These are phyloP conservation scores for Penicillium lagena DNA, from an alignment of 495 filamentous ascomycete genomes.

Conservation along the genomic window DNA sequence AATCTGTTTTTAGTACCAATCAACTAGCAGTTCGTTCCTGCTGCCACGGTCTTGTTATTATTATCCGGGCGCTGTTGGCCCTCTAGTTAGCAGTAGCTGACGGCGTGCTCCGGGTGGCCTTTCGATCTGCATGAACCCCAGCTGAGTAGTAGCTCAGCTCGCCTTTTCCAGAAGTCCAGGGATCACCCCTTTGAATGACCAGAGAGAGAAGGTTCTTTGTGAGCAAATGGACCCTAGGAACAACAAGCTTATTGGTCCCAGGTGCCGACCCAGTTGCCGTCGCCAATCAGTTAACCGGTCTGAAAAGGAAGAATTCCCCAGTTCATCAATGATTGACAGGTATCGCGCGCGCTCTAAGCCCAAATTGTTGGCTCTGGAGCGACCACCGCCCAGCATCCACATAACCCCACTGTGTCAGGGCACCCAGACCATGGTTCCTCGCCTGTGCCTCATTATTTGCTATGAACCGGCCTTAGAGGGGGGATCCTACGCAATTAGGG, in stretches of 20 bases:
- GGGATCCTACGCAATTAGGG: slow-evolving; percentile 27
- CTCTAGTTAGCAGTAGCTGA: too few relatives aligned
- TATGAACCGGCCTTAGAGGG: slow-evolving; percentile 15
- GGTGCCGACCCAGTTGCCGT: slow-evolving; percentile 14
- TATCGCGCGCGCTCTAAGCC: slow-evolving; percentile 8
- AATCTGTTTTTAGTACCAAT: slow-evolving; percentile 26
- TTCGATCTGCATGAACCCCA: too few relatives aligned
- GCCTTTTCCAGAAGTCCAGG: slow-evolving; percentile 12
- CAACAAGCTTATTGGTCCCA: slow-evolving; percentile 16
- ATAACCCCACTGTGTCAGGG: slow-evolving; percentile 20
- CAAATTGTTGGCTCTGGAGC: slow-evolving; percentile 3
- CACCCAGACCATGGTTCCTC: slow-evolving; percentile 29
- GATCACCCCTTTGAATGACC: slow-evolving; percentile 18
- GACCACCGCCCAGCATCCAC: slow-evolving; percentile 12
- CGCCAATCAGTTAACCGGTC: slow-evolving; percentile 15
- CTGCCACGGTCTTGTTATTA: background rate
- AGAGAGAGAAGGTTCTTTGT: slow-evolving; percentile 18
- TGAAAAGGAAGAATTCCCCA: slow-evolving; percentile 19
- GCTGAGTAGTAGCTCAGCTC: background rate
- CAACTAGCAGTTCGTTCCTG: slow-evolving; percentile 18
- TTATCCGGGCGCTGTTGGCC: background rate
- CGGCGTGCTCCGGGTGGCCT: too few relatives aligned
- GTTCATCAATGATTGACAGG: slow-evolving; percentile 29
- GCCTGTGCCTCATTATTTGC: slow-evolving; percentile 18
- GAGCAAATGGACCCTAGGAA: slow-evolving; percentile 10